Percentiles rank a stretch among this genome's conserved stretches.
Conservation (phyloP, 805 yeast species). For the Vanderwaltozyma yarrowii region DNA sequence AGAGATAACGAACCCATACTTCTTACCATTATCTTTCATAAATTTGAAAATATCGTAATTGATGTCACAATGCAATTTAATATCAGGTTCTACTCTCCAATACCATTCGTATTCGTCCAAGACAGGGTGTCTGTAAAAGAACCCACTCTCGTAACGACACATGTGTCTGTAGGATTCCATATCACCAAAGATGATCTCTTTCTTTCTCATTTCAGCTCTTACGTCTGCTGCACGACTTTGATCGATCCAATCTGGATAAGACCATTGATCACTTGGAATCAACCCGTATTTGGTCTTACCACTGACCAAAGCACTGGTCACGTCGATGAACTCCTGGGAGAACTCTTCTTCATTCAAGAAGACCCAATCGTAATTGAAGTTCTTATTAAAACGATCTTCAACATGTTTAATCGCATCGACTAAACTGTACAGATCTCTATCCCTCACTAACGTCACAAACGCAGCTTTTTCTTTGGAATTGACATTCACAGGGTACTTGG, state of each 20-base stretch:
- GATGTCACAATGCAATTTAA: slow-evolving; percentile 71
- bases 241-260: slow-evolving; percentile 78
- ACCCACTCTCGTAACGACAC: slow-evolving; percentile 89
- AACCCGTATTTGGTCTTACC: slow-evolving; percentile 72
- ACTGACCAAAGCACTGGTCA: slow-evolving; percentile 57
- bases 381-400: slow-evolving; percentile 80
- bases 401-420: slow-evolving; percentile 60
- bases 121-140: slow-evolving; percentile 71
- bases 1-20: slow-evolving; percentile 69
- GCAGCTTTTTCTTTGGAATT: slow-evolving; percentile 55
- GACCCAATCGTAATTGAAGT: slow-evolving; percentile 88
- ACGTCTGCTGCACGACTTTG: slow-evolving; percentile 49
- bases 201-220: slow-evolving; percentile 41
- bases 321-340: slow-evolving; percentile 64
- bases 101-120: slow-evolving; percentile 75
- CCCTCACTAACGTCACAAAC: slow-evolving; percentile 72
- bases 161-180: slow-evolving; percentile 70
- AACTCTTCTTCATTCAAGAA: slow-evolving; percentile 84
- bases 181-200: slow-evolving; percentile 52
- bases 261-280: slow-evolving; percentile 82
- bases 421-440: slow-evolving; percentile 54
- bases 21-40: slow-evolving; percentile 68
- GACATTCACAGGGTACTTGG: slow-evolving; percentile 9
- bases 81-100: slow-evolving; percentile 92
- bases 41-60: slow-evolving; percentile 72